Conservation (phyloP, 495 filamentous ascomycete species). For the Acidiella bohemica region DNA sequence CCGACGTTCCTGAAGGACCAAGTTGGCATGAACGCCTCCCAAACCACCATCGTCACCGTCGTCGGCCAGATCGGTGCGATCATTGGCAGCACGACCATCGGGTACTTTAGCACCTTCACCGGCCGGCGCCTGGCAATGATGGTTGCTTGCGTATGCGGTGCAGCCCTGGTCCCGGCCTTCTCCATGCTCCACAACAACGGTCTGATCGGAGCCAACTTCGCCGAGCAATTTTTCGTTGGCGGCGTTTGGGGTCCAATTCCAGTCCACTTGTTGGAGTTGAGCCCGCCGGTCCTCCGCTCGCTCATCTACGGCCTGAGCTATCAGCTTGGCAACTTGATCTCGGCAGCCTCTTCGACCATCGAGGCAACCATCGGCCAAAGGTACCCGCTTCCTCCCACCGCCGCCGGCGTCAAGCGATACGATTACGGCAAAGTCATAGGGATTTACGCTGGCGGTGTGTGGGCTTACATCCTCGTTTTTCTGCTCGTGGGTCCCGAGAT, state of each 20-base stretch:
- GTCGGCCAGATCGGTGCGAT: conserved; percentile 28
- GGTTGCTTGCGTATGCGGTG: conserved; percentile 26
- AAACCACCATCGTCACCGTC: conserved; percentile 30
- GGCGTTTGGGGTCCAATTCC: conserved; percentile 28
- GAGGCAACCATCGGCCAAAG: conserved; percentile 29
- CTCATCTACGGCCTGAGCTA: conserved; percentile 29
- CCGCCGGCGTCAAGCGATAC: conserved; percentile 22
- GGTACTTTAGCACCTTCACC: conserved; percentile 29
- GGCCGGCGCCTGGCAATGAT: conserved; percentile 31
- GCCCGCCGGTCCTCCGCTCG: conserved; percentile 24
- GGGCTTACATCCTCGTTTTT: conserved; percentile 28
- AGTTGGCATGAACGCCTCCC: conserved; percentile 23
- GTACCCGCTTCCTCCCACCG: conserved; percentile 23
- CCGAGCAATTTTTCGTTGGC: conserved; percentile 30
- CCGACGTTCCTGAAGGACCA: conserved; percentile 33
- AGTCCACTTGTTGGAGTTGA: conserved; percentile 27
- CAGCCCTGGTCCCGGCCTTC: conserved; percentile 27
- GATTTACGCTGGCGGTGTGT: conserved; percentile 26
- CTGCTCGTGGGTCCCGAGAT: conserved; percentile 30
- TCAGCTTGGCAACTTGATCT: conserved; percentile 31
- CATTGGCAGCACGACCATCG: conserved; percentile 26
- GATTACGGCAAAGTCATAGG: conserved; percentile 21
- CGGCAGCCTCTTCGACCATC: conserved; percentile 30
- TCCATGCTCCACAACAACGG: conserved; percentile 24
- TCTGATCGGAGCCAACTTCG: conserved; percentile 27